A percentile compares a stretch with the other conserved stretches of the same genome.
These are phyloP conservation scores for Incumbomyces delicatus DNA, from an alignment of 2,329 filamentous ascomycete species.

Conservation along the genomic window DNA sequence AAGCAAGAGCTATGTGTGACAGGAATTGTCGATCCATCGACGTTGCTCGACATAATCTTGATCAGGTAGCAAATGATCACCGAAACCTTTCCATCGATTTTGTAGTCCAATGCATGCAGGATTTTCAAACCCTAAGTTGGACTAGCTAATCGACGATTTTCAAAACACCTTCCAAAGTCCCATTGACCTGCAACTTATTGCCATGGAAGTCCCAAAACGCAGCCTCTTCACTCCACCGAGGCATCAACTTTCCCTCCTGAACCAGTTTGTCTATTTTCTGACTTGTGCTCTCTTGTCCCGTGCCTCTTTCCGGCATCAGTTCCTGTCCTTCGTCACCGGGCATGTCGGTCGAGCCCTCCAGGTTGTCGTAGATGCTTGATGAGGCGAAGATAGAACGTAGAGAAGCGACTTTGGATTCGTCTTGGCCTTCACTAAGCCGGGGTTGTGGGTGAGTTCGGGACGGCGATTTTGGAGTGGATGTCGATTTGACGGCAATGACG, in stretches of 20 bases:
- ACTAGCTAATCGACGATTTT: too few species aligned
- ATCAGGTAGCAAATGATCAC: too few species aligned
- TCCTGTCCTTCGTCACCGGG: constrained; percentile 2
- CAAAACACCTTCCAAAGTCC: constrained; percentile 41
- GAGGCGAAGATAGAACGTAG: constrained; percentile 3
- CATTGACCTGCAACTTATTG: constrained; percentile 52
- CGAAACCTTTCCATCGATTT: too few species aligned
- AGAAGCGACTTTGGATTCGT: constrained; percentile 2
- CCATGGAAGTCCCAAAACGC: constrained; percentile 50
- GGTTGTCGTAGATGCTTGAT: constrained; percentile 2
- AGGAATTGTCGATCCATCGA: too few species aligned
- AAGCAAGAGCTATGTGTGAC: too few species aligned
- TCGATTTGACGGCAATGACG: constrained; percentile 6
- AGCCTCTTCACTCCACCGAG: constrained; percentile 34
- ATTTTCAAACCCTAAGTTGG: too few species aligned
- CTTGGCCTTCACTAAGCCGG: constrained; percentile 8
- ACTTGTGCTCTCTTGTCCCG: not conserved
- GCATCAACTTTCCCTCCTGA: constrained; percentile 38
- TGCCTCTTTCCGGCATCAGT: not conserved
- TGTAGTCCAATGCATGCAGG: too few species aligned
- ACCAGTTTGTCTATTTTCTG: constrained; percentile 20
- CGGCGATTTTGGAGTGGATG: not conserved
- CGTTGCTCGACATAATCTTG: too few species aligned
- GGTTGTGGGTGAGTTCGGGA: constrained; percentile 8
- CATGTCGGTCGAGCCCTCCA: not conserved